Conservation (phyloP, 805 yeast genomes). For the Myxozyma lipomycoides region DNA sequence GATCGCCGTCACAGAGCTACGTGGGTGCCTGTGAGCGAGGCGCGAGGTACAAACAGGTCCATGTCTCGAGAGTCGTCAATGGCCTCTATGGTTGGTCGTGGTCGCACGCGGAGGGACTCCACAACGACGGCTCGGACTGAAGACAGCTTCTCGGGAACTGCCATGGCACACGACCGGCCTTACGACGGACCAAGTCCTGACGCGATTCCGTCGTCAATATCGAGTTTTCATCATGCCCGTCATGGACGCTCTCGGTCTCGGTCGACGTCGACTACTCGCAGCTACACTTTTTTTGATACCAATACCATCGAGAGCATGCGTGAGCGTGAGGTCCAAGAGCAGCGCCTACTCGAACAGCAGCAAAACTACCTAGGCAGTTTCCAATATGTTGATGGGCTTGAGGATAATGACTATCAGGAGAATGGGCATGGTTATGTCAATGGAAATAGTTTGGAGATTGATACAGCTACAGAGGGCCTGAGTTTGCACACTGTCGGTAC, state of each 20-base stretch:
- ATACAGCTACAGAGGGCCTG: conserved; percentile 12
- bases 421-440: conserved; percentile 38
- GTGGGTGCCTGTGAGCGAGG: no score
- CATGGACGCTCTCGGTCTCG: conserved; percentile 20
- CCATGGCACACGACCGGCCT: conserved; percentile 30
- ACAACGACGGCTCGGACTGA: conserved; percentile 10
- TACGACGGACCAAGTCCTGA: conserved; percentile 26
- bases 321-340: conserved; percentile 4
- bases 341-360: conserved; percentile 34
- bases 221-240: conserved; percentile 28
- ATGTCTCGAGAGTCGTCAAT: conserved; percentile 13
- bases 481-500: conserved; percentile 21
- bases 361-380: conserved; percentile 29
- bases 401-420: conserved; percentile 31
- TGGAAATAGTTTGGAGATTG: conserved; percentile 23
- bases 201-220: conserved; percentile 22
- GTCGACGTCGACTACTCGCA: conserved; percentile 27
- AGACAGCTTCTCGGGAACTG: conserved; percentile 17
- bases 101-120: conserved; percentile 23
- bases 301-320: conserved; percentile 75
- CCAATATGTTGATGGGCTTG: background rate
- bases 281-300: conserved; percentile 76
- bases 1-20: no score
- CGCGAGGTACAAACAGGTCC: no score
- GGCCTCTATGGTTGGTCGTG: conserved; percentile 11